Evolutionary conservation across 1,284 basidiomycete genomes (phyloP).

Genomic region (Puccinia hordei): DNA sequence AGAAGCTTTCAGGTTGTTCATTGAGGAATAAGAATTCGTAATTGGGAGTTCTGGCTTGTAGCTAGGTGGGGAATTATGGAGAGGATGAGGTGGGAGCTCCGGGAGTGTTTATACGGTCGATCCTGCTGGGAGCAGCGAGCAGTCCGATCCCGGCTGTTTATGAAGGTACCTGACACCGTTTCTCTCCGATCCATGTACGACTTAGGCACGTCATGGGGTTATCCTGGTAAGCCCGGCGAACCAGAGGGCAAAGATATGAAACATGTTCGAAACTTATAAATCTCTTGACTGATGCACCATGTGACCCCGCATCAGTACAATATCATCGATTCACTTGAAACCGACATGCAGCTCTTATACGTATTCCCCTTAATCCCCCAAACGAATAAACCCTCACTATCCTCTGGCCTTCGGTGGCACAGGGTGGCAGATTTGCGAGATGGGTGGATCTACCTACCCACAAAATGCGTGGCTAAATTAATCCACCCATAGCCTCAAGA

Average conservation of each 20-base stretch:
- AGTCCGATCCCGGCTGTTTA: slow-evolving; percentile 20
- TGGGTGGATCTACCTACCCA: too few relatives aligned
- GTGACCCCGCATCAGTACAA: background rate
- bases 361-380: too few relatives aligned
- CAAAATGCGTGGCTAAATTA: too few relatives aligned
- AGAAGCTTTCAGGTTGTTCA: background rate
- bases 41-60: background rate
- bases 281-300: background rate
- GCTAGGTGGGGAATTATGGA: background rate
- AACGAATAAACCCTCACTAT: too few relatives aligned
- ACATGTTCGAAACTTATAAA: background rate
- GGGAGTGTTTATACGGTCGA: background rate
- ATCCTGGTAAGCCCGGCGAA: slow-evolving; percentile 12
- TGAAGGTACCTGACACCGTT: background rate
- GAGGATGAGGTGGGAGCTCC: background rate
- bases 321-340: background rate
- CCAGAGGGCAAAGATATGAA: background rate
- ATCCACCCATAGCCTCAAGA: too few relatives aligned
- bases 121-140: background rate
- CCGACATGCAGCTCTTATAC: too few relatives aligned
- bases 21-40: background rate
- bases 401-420: too few relatives aligned
- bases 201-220: background rate
- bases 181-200: slow-evolving; percentile 7
- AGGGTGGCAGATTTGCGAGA: too few relatives aligned